A percentile compares a stretch with the other conserved stretches of the same genome.
Conservation (phyloP, 257 asterid species). For the Nicotiana paniculata region DNA sequence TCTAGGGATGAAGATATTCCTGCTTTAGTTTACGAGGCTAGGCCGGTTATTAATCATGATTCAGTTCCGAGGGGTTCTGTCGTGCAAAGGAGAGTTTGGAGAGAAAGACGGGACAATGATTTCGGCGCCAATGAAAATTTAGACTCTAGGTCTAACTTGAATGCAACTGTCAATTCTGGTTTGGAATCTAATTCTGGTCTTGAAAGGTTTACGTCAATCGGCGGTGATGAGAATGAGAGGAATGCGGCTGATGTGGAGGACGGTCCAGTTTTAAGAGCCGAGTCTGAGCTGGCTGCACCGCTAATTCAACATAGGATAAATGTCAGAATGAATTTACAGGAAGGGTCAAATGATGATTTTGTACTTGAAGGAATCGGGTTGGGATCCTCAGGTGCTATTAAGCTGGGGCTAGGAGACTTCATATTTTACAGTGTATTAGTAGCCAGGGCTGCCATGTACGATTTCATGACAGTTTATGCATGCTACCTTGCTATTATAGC, state of each 20-base stretch:
- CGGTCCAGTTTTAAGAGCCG: conserved; percentile 27
- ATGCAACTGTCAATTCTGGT: conserved; percentile 9
- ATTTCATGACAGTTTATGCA: conserved; percentile 91
- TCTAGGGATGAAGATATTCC: conserved; percentile 97
- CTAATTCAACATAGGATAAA: conserved; percentile 54
- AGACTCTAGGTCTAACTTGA: conserved; percentile 12
- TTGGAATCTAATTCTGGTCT: conserved; percentile 1
- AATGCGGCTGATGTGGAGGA: conserved; percentile 36
- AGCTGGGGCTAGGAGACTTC: conserved; percentile 94
- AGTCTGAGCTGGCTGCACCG: conserved; percentile 70
- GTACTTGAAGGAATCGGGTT: conserved; percentile 81
- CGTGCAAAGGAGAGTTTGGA: conserved; percentile 70
- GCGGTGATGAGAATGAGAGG: conserved; percentile 28
- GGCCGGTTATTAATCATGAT: conserved; percentile 45
- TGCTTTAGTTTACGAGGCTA: conserved; percentile 94
- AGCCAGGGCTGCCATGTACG: conserved; percentile 96
- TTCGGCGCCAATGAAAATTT: conserved; percentile 20
- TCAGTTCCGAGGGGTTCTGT: conserved; percentile 22
- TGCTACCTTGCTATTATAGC: conserved; percentile 94
- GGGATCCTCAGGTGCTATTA: conserved; percentile 90
- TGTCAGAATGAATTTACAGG: conserved; percentile 39
- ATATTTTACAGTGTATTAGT: conserved; percentile 92
- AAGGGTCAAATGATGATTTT: conserved; percentile 38
- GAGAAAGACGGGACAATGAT: conserved; percentile 35
- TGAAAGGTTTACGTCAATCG: not conserved